These are phyloP conservation scores for Agrostemma githago DNA, from an alignment of 148 eudicot species.

Conservation along the genomic window DNA sequence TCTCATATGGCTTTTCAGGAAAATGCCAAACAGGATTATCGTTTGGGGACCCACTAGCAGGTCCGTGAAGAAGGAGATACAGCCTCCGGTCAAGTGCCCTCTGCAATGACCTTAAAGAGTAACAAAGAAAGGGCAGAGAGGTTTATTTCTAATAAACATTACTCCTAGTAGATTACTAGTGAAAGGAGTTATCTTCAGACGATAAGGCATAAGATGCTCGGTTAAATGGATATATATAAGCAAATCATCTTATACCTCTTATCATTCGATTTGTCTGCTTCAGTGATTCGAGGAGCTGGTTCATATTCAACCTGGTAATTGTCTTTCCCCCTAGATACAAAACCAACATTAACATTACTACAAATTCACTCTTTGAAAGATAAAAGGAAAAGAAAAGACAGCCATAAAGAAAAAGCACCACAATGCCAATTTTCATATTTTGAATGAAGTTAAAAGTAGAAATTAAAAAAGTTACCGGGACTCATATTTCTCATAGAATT, in stretches of 20 bases:
- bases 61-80: slow-evolving; percentile 75
- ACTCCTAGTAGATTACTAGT: neutral
- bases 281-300: slow-evolving; percentile 88
- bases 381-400: neutral
- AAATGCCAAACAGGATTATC: slow-evolving; percentile 82
- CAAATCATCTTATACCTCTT: slow-evolving; percentile 42
- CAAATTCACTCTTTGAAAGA: no score
- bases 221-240: neutral
- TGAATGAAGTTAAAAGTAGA: neutral
- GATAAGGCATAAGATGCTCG: neutral
- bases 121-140: neutral
- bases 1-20: slow-evolving; percentile 78
- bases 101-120: slow-evolving; percentile 61
- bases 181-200: neutral
- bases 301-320: slow-evolving; percentile 78
- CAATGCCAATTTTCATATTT: neutral
- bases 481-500: slow-evolving; percentile 70
- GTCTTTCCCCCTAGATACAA: slow-evolving; percentile 64
- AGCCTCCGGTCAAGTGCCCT: slow-evolving; percentile 93
- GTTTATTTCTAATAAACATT: neutral
- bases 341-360: neutral
- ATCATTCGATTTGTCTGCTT: slow-evolving; percentile 85
- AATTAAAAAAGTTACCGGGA: slow-evolving; percentile 43
- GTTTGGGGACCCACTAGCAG: slow-evolving; percentile 43
- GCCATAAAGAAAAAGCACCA: neutral